Conservation (phyloP, 192 early-diverging fungal species). For the Borealophlyctis nickersoniae region DNA sequence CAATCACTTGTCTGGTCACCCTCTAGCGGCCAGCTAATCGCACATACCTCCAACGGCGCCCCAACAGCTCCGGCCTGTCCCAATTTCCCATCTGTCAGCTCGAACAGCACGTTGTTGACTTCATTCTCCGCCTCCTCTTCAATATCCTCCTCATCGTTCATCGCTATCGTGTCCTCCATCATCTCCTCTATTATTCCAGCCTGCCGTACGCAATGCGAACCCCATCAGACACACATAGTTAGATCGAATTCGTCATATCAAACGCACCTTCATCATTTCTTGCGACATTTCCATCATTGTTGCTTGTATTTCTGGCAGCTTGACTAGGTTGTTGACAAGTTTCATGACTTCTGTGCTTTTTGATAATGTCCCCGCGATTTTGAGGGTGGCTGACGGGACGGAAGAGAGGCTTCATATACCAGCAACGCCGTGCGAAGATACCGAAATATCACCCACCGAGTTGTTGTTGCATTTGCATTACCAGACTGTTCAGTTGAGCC, state of each 20-base stretch:
- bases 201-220: slow-evolving; percentile 37
- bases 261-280: slow-evolving; percentile 93
- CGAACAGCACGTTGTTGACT: slow-evolving; percentile 85
- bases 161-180: slow-evolving; percentile 86
- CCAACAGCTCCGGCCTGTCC: slow-evolving; percentile 61
- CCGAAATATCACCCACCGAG: slow-evolving; percentile 52
- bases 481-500: slow-evolving; percentile 89
- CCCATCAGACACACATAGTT: neutral
- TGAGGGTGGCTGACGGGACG: slow-evolving; percentile 64
- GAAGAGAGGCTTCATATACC: neutral
- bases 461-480: slow-evolving; percentile 86
- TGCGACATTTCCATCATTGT: slow-evolving; percentile 88
- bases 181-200: slow-evolving; percentile 96
- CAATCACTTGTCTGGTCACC: slow-evolving; percentile 4
- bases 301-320: slow-evolving; percentile 77
- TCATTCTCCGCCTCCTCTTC: slow-evolving; percentile 94
- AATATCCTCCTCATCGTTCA: slow-evolving; percentile 81
- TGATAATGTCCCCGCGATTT: slow-evolving; percentile 82
- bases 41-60: slow-evolving; percentile 44
- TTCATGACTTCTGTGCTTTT: slow-evolving; percentile 91
- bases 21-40: neutral
- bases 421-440: neutral
- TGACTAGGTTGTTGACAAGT: slow-evolving; percentile 80
- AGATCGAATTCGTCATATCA: slow-evolving; percentile 4
- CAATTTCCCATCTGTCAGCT: slow-evolving; percentile 80